Evolutionary conservation across 1,284 basidiomycete genomes (phyloP), one percentile per base, ranked within the genome.

Genomic region (Anthracocystis walkeri): DNA sequence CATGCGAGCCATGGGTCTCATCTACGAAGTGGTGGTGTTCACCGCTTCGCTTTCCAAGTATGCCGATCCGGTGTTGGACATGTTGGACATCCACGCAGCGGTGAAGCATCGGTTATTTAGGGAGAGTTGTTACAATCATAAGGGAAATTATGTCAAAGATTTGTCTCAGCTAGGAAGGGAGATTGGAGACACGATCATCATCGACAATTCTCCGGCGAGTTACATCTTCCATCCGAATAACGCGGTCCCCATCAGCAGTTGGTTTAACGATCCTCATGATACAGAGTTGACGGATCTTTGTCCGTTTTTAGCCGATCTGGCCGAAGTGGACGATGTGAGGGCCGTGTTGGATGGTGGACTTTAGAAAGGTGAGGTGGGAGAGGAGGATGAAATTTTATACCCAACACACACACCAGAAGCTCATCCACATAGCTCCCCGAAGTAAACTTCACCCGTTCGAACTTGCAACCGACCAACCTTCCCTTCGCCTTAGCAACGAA

Each of bases 181-280:
- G 7, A 94, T 98, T 77, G 89, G 90, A 42, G 94, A 96, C 82
- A 93, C 92, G 69, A 98, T 99, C 83, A 99, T 99, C 87, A 90
- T 99, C 77, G 96, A 99, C 88, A 99, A 99, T 87, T 97, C 95
- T 42, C 96, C 96, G 12, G 96, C 97, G 14, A 97, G 94, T 8
- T 99, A 99, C 87, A 96, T 99, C 80, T 99, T 99, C 89, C 96
- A 99, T 84, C 95, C 95, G 18, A 97, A 97, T 87, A 99, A 98
- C 84, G 97, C 97, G 45, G 96, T 98, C 7, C 96, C 96, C 10
- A 95, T 99, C 61, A 97, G 95, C 53, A 96, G 94, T 65, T 99
- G 96, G 97, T 99, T 99, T 88, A 98, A 97, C 86, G 87, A 87
- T 69, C 86, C 86, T 5, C 82, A 82, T 54, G 96, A 98, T 86